phyloP scores from a whole-genome alignment of 352 stramenopile genomes.

The Phytophthora sp. region DNA sequence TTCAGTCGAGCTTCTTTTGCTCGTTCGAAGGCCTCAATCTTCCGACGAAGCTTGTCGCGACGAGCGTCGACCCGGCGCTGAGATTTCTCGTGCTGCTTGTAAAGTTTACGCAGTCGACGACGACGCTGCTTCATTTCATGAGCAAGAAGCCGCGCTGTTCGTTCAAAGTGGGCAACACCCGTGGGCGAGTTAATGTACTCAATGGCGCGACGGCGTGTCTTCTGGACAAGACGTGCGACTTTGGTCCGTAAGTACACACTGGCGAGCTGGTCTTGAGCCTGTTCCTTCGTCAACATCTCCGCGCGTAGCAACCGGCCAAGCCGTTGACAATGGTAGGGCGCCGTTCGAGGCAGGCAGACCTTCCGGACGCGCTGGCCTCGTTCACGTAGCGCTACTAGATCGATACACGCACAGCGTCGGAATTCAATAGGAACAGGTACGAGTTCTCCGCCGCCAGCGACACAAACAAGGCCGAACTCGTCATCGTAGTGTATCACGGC shows the following conservation, averaged over 20 bases:
- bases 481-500: constrained; percentile 64
- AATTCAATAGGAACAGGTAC: constrained; percentile 39
- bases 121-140: constrained; percentile 34
- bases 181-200: constrained; percentile 66
- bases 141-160: constrained; percentile 34
- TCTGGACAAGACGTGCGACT: constrained; percentile 51
- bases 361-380: constrained; percentile 40
- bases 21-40: constrained; percentile 48
- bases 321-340: constrained; percentile 56
- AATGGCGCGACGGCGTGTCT: constrained; percentile 64
- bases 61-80: constrained; percentile 33
- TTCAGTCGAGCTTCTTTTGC: constrained; percentile 41
- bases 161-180: constrained; percentile 62
- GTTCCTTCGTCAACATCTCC: constrained; percentile 69
- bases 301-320: constrained; percentile 51
- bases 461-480: constrained; percentile 48
- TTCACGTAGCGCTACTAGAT: constrained; percentile 35
- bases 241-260: constrained; percentile 59
- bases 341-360: constrained; percentile 50
- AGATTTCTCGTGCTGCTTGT: constrained; percentile 38
- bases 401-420: constrained; percentile 57
- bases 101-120: constrained; percentile 51
- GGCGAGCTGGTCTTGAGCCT: constrained; percentile 69
- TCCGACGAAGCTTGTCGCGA: constrained; percentile 38
- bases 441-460: constrained; percentile 22